Conservation (phyloP, 805 yeast genomes). For the Lachancea cidri region DNA sequence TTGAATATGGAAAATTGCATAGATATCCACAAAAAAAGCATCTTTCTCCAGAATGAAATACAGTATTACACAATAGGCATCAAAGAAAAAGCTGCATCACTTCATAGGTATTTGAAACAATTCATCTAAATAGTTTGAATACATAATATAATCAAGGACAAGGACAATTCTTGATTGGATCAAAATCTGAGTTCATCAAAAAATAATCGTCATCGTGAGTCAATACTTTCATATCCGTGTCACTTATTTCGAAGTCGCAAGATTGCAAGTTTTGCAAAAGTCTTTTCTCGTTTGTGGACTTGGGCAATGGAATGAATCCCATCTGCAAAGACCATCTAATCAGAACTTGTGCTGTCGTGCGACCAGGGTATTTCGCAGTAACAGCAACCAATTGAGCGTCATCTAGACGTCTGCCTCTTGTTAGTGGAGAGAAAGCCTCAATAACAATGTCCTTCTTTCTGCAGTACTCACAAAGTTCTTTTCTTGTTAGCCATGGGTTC, state of each 20-base stretch:
- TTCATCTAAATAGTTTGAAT: neutral
- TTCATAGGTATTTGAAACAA: conserved; percentile 10
- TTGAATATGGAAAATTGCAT: conserved; percentile 20
- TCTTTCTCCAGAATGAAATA: conserved; percentile 8
- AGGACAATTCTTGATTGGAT: conserved; percentile 6
- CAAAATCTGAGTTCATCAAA: conserved; percentile 2
- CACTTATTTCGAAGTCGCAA: conserved; percentile 9
- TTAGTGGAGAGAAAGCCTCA: conserved; percentile 67
- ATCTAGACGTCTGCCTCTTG: conserved; percentile 40
- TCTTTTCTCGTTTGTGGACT: conserved; percentile 58
- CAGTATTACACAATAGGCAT: conserved; percentile 26
- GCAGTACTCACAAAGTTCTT: conserved; percentile 49
- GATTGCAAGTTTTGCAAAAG: conserved; percentile 51
- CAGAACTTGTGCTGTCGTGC: conserved; percentile 56
- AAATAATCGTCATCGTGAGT: conserved; percentile 4
- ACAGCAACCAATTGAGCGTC: conserved; percentile 47
- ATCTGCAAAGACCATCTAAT: conserved; percentile 77
- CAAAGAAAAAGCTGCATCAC: conserved; percentile 19
- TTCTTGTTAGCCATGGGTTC: conserved; percentile 77
- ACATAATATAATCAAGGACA: conserved; percentile 1
- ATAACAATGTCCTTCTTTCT: conserved; percentile 50
- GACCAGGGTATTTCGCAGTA: conserved; percentile 43
- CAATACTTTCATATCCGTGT: conserved; percentile 5
- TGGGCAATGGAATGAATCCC: conserved; percentile 65
- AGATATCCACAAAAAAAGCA: conserved; percentile 10